phyloP scores from a whole-genome alignment of 768 basidiomycete species.

The Lyophyllum semitale region DNA sequence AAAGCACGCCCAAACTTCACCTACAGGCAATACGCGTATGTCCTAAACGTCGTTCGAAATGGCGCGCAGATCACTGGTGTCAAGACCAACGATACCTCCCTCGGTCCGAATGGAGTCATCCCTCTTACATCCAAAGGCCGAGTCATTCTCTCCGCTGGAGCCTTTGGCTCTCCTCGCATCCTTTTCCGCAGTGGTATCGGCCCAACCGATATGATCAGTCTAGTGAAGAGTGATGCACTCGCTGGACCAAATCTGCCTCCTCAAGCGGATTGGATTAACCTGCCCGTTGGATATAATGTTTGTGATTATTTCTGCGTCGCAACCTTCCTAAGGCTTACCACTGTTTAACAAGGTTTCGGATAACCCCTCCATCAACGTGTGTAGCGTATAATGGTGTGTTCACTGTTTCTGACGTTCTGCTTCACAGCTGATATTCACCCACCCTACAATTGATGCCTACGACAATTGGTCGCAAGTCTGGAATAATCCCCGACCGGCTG shows the following conservation, averaged over 20 bases:
- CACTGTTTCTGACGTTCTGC: not conserved
- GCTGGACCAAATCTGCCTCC: constrained; percentile 52
- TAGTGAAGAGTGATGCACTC: constrained; percentile 47
- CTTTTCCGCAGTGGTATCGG: constrained; percentile 66
- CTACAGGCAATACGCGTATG: constrained; percentile 49
- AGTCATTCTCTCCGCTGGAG: constrained; percentile 60
- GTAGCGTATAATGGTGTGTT: not conserved
- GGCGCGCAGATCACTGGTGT: constrained; percentile 59
- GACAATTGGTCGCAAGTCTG: constrained; percentile 68
- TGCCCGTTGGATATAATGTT: constrained; percentile 59
- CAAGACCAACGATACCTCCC: constrained; percentile 57
- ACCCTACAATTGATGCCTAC: constrained; percentile 61
- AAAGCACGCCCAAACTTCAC: constrained; percentile 51
- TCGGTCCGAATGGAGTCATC: constrained; percentile 57
- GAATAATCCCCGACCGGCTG: constrained; percentile 53
- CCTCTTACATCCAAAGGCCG: constrained; percentile 57
- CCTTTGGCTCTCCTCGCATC: constrained; percentile 57
- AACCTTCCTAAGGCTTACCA: not conserved
- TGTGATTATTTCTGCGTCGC: constrained; percentile 2
- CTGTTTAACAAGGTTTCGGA: constrained; percentile 45
- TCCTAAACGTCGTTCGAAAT: constrained; percentile 56
- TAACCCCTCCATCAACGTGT: constrained; percentile 64
- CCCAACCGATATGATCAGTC: constrained; percentile 54
- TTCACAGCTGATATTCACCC: constrained; percentile 59
- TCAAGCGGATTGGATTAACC: constrained; percentile 51